These are phyloP conservation scores for Globisporangium recalcitrans DNA, from an alignment of 352 stramenopile genomes.

Conservation along the genomic window DNA sequence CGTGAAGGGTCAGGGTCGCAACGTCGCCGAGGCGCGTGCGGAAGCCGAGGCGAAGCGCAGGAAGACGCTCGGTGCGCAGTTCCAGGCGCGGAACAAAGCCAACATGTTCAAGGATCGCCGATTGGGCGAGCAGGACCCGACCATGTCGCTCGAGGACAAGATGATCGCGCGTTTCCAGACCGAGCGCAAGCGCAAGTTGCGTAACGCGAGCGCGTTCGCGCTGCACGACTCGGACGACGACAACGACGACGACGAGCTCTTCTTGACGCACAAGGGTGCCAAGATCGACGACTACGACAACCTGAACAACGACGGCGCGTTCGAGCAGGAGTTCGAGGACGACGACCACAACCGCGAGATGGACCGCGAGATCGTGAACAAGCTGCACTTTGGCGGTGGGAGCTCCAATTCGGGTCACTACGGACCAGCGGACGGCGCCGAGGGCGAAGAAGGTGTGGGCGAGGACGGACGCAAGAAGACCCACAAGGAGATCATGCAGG, in stretches of 20 bases:
- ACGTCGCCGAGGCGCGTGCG: conserved; percentile 80
- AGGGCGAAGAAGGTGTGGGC: conserved; percentile 13
- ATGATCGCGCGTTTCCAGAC: conserved; percentile 90
- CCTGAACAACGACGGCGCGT: conserved; percentile 40
- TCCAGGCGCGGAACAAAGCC: conserved; percentile 76
- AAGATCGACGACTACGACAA: conserved; percentile 79
- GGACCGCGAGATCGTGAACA: conserved; percentile 77
- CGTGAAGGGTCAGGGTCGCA: conserved; percentile 85
- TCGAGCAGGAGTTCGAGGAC: conserved; percentile 49
- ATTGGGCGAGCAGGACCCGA: conserved; percentile 77
- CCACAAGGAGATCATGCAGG: conserved; percentile 88
- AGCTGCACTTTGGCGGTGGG: conserved; percentile 83
- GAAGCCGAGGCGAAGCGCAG: conserved; percentile 80
- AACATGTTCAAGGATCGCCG: conserved; percentile 88
- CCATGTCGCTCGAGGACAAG: conserved; percentile 89
- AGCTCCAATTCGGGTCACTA: conserved; percentile 11
- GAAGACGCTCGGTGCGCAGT: conserved; percentile 85
- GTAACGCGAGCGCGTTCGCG: conserved; percentile 65
- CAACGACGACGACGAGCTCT: conserved; percentile 61
- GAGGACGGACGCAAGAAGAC: conserved; percentile 60
- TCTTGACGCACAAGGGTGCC: conserved; percentile 68
- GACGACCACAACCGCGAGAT: conserved; percentile 74
- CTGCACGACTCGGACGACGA: conserved; percentile 79
- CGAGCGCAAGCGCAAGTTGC: conserved; percentile 83
- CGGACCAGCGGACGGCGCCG: conserved; percentile 11